Percentiles rank a stretch among this genome's conserved stretches.
phyloP scores from a whole-genome alignment of 345 rosid species.

The Sisymbrium altissimum region DNA sequence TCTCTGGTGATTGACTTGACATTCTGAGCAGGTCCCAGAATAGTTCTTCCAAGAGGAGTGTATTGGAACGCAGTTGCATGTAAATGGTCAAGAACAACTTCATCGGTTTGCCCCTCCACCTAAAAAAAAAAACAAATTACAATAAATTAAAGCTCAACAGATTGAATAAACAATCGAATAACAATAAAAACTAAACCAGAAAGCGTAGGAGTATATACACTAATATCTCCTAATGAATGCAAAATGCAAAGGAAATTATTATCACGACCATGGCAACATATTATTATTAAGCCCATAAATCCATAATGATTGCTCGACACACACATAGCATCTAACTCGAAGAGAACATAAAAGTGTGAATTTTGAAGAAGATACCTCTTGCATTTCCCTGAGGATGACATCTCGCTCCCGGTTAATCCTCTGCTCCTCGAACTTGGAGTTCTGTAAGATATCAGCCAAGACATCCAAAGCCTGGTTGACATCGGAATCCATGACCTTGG shows the following conservation, averaged over 20 bases:
- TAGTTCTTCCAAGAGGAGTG: conserved; percentile 90
- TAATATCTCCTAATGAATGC: background rate
- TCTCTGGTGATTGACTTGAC: conserved; percentile 69
- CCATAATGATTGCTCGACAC: too few relatives aligned
- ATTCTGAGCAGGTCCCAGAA: conserved; percentile 89
- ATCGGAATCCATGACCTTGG: conserved; percentile 79
- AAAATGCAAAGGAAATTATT: background rate
- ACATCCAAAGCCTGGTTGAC: conserved; percentile 68
- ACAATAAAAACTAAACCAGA: background rate
- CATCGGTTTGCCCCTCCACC: conserved; percentile 95
- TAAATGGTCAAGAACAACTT: conserved; percentile 93
- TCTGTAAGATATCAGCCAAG: conserved; percentile 91
- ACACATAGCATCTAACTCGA: background rate
- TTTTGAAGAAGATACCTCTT: conserved; percentile 47
- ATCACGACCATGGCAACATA: background rate
- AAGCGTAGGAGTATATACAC: background rate
- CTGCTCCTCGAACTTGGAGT: conserved; percentile 62
- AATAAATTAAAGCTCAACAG: background rate
- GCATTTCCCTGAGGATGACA: conserved; percentile 77
- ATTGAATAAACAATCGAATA: background rate
- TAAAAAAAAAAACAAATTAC: conserved; percentile 9
- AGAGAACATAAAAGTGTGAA: background rate
- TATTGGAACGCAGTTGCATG: conserved; percentile 96
- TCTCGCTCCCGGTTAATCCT: conserved; percentile 69
- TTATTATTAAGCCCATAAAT: background rate